These are phyloP conservation scores for Mortierella polycephala DNA, from an alignment of 371 early-diverging fungal species.

Conservation along the genomic window DNA sequence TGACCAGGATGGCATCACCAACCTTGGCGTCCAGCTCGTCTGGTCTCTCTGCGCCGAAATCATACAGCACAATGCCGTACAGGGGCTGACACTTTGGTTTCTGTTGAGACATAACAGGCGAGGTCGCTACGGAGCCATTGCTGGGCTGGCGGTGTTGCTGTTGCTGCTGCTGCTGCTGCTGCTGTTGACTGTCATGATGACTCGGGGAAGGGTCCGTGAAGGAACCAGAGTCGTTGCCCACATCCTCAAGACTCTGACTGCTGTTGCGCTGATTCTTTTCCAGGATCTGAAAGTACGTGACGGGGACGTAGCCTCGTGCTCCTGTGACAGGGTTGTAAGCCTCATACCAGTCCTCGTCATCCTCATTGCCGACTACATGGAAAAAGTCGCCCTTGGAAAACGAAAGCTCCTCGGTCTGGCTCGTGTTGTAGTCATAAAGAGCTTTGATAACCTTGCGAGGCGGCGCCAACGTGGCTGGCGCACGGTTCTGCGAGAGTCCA, in stretches of 20 bases:
- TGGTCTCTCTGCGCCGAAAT: constrained; percentile 79
- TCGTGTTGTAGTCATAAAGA: constrained; percentile 74
- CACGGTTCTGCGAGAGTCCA: constrained; percentile 33
- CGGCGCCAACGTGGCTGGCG: constrained; percentile 50
- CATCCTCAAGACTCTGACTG: constrained; percentile 39
- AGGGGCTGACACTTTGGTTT: constrained; percentile 59
- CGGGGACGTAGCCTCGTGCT: constrained; percentile 83
- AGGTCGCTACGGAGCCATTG: constrained; percentile 7
- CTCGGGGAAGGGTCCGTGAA: constrained; percentile 30
- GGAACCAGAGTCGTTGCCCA: constrained; percentile 43
- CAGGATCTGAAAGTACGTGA: constrained; percentile 75
- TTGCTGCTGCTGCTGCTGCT: constrained; percentile 12
- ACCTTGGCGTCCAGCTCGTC: constrained; percentile 81
- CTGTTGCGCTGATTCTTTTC: constrained; percentile 34
- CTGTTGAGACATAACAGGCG: constrained; percentile 22
- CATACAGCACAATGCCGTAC: constrained; percentile 80
- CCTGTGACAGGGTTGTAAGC: constrained; percentile 87
- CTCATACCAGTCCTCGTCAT: constrained; percentile 82
- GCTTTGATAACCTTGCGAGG: constrained; percentile 92
- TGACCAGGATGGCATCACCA: constrained; percentile 81
- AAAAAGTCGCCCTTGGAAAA: constrained; percentile 91
- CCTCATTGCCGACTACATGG: constrained; percentile 85
- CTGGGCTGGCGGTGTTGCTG: constrained; percentile 19
- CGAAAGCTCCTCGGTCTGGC: constrained; percentile 75
- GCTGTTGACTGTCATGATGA: constrained; percentile 18